Evolutionary conservation across 352 stramenopile species (phyloP), one percentile per base, ranked within the genome.

Genomic region (Aphanomyces astaci): DNA sequence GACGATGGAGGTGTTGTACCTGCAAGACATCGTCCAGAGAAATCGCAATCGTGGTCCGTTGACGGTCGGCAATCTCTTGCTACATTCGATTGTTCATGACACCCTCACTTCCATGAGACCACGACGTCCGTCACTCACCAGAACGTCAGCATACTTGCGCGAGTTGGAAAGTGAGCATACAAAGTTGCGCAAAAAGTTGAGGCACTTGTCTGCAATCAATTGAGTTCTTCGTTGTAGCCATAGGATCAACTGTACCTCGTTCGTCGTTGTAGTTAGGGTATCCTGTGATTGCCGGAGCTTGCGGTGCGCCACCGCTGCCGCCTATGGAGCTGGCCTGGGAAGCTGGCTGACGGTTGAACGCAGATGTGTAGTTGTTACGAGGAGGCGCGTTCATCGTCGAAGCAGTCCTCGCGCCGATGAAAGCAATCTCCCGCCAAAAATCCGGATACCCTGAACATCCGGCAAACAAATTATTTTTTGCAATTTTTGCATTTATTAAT

Each of bases 1-100:
- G 28, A 59, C 7, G 31, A 9, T 48, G 5, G 19, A 39, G 0
- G 13, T 10, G 4, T 76, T 78, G 66, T 78, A 94, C 86, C 53
- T 87, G 89, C 62, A 90, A 78, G 49, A 94, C 31, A 68, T 94
- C 86, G 64, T 94, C 86, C 17, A 94, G 69, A 15, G 84, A 77
- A 65, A 94, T 90, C 3, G 82, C 77, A 53, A 94, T 79, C 31
- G 86, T 88, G 11, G 77, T 89, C 24, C 84, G 76, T 70, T 94
- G 84, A n/a, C 86, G 77, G 72, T 94, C 92, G 22, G 86, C 84
- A n/a, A 94, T 81, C 63, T 94, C 82, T 92, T 94, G 86, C 86
- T 94, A 70, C 22, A 19, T 57, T 15, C 7, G 7, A 43, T 43
- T 43, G 36, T 15, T 15, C 7, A 43, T n/a, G n/a, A n/a, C n/a